Evolutionary conservation across 2,329 filamentous ascomycete genomes (phyloP).

Genomic region (Beauveria pseudobassiana): DNA sequence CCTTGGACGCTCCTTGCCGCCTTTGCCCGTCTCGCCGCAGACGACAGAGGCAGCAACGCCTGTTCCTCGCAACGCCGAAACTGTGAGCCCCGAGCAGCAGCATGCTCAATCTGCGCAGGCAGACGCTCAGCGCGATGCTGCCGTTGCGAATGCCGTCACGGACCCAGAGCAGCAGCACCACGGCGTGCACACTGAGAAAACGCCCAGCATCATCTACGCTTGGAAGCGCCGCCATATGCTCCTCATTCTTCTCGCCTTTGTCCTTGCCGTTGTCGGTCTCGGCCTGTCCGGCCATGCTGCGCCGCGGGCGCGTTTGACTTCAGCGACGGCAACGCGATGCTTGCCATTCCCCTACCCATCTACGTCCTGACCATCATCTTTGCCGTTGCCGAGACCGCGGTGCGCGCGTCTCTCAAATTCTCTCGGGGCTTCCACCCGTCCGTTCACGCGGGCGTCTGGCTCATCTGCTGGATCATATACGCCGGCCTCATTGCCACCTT

Average conservation of each 20-base stretch:
- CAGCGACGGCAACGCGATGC: not conserved
- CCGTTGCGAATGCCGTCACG: not conserved
- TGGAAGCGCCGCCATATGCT: not conserved
- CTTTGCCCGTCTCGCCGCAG: not conserved
- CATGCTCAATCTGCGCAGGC: not conserved
- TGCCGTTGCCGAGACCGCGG: not conserved
- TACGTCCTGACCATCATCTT: conserved; percentile 1
- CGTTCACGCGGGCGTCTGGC: conserved; percentile 1
- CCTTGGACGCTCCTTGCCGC: not conserved
- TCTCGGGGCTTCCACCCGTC: not conserved
- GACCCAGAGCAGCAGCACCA: not conserved
- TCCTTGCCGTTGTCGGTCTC: not conserved
- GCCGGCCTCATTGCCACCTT: not conserved
- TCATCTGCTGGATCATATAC: conserved; percentile 7
- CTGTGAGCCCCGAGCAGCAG: not conserved
- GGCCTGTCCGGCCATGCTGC: not conserved
- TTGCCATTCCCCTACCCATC: not conserved
- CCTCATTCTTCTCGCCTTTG: not conserved
- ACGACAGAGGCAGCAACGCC: not conserved
- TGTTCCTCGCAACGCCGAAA: not conserved
- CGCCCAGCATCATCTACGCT: not conserved
- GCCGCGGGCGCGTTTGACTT: not conserved
- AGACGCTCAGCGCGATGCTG: not conserved
- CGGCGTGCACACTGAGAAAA: not conserved
- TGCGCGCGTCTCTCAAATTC: not conserved